Conservation (phyloP, 805 yeast genomes). For the Saccharomycopsis sp. region DNA sequence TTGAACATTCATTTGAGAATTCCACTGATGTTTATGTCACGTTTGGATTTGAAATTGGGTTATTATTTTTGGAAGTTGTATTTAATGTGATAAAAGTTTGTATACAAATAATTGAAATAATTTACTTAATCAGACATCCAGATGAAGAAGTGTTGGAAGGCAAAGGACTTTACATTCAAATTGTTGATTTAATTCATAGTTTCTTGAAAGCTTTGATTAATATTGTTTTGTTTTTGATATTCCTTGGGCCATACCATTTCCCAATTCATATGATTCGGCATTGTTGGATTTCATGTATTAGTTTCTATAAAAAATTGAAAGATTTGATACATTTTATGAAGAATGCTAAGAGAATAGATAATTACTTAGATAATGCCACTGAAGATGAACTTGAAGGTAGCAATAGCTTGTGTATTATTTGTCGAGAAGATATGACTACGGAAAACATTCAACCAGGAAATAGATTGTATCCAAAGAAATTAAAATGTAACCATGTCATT, state of each 20-base stretch:
- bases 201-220: conserved; percentile 40
- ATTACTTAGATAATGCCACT: conserved; percentile 56
- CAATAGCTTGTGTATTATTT: conserved; percentile 71
- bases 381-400: conserved; percentile 53
- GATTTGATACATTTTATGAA: conserved; percentile 35
- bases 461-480: conserved; percentile 60
- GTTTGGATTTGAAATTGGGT: conserved; percentile 71
- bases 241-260: conserved; percentile 39
- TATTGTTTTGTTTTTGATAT: conserved; percentile 35
- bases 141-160: conserved; percentile 71
- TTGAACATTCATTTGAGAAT: conserved; percentile 39
- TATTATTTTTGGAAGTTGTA: conserved; percentile 49
- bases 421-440: conserved; percentile 81
- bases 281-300: conserved; percentile 32
- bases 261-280: conserved; percentile 47
- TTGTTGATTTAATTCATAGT: conserved; percentile 47
- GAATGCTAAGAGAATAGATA: conserved; percentile 55
- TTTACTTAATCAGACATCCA: conserved; percentile 36
- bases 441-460: conserved; percentile 30
- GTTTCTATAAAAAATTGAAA: conserved; percentile 30
- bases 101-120: conserved; percentile 51
- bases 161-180: conserved; percentile 51
- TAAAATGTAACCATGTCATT: conserved; percentile 79
- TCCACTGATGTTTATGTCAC: conserved; percentile 44
- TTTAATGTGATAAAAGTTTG: conserved; percentile 39